Percentiles rank a stretch among this genome's conserved stretches.
phyloP scores from a whole-genome alignment of 2,329 filamentous ascomycete species.

The Cordyceps pruinosa region DNA sequence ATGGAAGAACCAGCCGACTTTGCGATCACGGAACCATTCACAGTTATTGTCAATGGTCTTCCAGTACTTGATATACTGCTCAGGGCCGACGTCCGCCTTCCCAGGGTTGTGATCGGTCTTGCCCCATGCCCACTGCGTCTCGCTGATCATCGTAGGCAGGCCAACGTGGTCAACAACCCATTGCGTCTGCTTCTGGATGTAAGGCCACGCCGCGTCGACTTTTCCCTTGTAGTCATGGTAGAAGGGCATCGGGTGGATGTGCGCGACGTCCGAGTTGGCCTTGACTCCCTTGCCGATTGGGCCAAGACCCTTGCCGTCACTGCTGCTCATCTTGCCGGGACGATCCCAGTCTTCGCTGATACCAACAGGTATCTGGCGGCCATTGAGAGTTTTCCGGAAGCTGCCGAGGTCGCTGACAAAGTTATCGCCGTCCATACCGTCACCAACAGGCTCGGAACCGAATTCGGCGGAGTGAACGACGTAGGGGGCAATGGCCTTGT shows the following conservation, averaged over 20 bases:
- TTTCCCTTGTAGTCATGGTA: conserved; percentile 15
- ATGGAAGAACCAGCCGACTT: conserved; percentile 18
- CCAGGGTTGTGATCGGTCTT: conserved; percentile 15
- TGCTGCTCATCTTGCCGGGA: conserved; percentile 15
- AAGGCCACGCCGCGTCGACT: conserved; percentile 14
- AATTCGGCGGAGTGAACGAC: conserved; percentile 18
- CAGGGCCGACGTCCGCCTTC: conserved; percentile 14
- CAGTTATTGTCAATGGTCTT: conserved; percentile 17
- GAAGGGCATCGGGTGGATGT: conserved; percentile 20
- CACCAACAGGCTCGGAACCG: conserved; percentile 18
- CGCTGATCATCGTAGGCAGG: conserved; percentile 16
- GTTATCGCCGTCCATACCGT: conserved; percentile 18
- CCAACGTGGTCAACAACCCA: conserved; percentile 15
- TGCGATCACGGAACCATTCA: conserved; percentile 15
- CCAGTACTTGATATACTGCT: conserved; percentile 16
- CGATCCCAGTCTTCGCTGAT: conserved; percentile 20
- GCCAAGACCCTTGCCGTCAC: conserved; percentile 9
- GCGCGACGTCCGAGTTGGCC: conserved; percentile 16
- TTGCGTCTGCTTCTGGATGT: conserved; percentile 15
- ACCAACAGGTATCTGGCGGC: conserved; percentile 14
- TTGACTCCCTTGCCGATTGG: conserved; percentile 15
- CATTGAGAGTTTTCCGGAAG: conserved; percentile 15
- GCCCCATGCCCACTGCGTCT: conserved; percentile 19
- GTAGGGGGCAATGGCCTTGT: conserved; percentile 15
- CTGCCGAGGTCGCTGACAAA: conserved; percentile 16